Conservation (phyloP, 345 rosid species). For the Citrus reticulata region DNA sequence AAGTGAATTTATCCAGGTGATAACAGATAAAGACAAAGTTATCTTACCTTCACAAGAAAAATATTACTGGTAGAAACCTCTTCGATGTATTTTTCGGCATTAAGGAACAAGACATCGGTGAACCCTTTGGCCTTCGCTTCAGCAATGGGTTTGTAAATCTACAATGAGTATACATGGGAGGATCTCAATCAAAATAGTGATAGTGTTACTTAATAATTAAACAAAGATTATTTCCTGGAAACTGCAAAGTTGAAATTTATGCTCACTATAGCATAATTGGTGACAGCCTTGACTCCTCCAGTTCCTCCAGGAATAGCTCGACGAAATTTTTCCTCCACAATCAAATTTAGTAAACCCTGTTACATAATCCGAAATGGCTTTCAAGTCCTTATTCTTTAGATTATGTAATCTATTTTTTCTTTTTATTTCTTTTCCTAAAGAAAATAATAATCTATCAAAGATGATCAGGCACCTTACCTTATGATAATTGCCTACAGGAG, state of each 20-base stretch:
- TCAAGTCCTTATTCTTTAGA: no score
- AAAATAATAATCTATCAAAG: not conserved
- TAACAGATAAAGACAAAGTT: not conserved
- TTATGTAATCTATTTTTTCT: no score
- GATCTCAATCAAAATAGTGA: not conserved
- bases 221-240: not conserved
- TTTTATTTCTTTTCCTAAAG: no score
- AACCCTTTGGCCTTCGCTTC: constrained; percentile 66
- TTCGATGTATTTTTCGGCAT: constrained; percentile 53
- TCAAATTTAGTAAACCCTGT: constrained; percentile 36
- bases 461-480: constrained; percentile 4
- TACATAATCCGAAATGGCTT: not conserved
- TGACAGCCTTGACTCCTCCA: constrained; percentile 55
- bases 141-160: constrained; percentile 40
- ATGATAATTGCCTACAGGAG: constrained; percentile 33
- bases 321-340: constrained; percentile 43
- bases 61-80: constrained; percentile 62
- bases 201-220: not conserved
- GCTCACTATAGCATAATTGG: constrained; percentile 59
- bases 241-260: not conserved
- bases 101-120: constrained; percentile 60
- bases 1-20: not conserved
- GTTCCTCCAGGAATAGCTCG: constrained; percentile 61
- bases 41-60: constrained; percentile 54
- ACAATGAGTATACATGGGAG: not conserved